Conservation (phyloP, 2,329 filamentous ascomycete species). For the Nemania sp. region DNA sequence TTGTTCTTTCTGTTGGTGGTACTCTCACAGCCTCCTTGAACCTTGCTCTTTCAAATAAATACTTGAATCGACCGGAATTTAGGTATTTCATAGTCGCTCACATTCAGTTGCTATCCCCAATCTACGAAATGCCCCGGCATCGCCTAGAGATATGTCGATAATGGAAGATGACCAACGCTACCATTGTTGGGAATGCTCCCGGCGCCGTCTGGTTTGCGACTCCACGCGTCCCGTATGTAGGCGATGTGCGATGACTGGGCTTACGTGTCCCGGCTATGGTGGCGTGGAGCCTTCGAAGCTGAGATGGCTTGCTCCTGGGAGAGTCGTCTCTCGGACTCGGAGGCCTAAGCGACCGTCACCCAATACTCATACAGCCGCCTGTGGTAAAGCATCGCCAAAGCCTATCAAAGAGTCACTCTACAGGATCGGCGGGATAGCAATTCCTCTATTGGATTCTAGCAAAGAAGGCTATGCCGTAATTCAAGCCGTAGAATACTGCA, state of each 20-base stretch:
- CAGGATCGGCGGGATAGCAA: background rate
- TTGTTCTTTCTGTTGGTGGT: too few relatives aligned
- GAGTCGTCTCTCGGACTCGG: background rate
- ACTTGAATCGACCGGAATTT: too few relatives aligned
- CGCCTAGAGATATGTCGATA: background rate
- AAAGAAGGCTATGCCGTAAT: background rate
- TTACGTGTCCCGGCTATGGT: background rate
- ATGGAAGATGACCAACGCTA: conserved; percentile 1
- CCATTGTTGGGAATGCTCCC: conserved; percentile 3
- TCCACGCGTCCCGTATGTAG: conserved; percentile 4
- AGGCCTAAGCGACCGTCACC: background rate
- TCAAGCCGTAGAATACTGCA: conserved; percentile 4
- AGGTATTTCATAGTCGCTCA: too few relatives aligned
- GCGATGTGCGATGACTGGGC: background rate
- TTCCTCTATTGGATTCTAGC: background rate
- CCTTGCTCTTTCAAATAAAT: too few relatives aligned
- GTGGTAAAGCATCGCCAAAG: background rate
- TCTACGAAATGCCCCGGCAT: background rate
- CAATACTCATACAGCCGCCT: background rate
- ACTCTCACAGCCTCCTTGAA: too few relatives aligned
- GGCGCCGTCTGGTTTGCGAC: conserved; percentile 7
- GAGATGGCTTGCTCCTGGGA: conserved; percentile 9
- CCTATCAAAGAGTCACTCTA: background rate
- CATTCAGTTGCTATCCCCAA: too few relatives aligned
- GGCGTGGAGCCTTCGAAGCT: conserved; percentile 4